Conservation (phyloP, 2,329 filamentous ascomycete species). For the Malbranchea cinnamomea region DNA sequence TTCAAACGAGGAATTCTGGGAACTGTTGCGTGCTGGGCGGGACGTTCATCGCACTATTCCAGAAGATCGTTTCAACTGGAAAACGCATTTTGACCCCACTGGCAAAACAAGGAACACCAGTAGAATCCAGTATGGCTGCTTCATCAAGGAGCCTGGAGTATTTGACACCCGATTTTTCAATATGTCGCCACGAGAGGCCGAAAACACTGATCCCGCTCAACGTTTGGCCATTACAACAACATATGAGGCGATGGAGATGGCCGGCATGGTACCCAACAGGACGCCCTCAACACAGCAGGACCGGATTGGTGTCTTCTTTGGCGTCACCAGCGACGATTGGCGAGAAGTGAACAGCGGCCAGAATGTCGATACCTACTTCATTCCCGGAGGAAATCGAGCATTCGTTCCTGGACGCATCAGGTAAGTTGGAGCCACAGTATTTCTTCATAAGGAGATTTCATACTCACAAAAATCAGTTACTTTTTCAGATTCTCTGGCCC, state of each 20-base stretch:
- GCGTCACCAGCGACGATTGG: constrained; percentile 63
- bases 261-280: constrained; percentile 62
- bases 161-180: constrained; percentile 70
- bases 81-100: constrained; percentile 11
- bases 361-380: constrained; percentile 51
- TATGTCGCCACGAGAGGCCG: constrained; percentile 62
- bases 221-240: constrained; percentile 60
- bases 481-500: constrained; percentile 64
- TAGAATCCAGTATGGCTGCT: constrained; percentile 14
- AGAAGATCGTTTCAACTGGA: constrained; percentile 19
- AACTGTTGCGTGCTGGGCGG: no score
- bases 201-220: constrained; percentile 61
- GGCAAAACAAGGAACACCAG: constrained; percentile 11
- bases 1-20: background rate
- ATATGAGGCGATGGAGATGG: constrained; percentile 71
- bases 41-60: constrained; percentile 19
- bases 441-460: no score
- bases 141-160: constrained; percentile 47
- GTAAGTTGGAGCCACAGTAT: no score
- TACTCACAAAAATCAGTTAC: no score
- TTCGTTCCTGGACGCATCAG: constrained; percentile 46
- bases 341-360: constrained; percentile 59
- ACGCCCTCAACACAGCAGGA: constrained; percentile 51
- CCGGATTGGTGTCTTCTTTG: constrained; percentile 59
- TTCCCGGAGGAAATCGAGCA: constrained; percentile 46